phyloP scores from a whole-genome alignment of 306 rosid genomes.

The Lathyrus aphaca region DNA sequence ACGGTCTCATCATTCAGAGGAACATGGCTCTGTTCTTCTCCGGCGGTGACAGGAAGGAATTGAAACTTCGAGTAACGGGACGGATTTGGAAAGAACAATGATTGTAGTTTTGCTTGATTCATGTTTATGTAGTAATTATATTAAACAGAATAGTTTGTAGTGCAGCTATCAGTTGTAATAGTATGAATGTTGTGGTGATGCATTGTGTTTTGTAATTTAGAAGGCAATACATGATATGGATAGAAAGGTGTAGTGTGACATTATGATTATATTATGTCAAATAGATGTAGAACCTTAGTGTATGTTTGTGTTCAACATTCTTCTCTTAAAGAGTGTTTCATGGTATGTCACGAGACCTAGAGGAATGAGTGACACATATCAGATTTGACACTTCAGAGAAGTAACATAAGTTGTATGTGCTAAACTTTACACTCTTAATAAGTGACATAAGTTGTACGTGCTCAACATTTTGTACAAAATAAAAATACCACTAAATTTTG shows the following conservation, averaged over 20 bases:
- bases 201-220: conserved; percentile 48
- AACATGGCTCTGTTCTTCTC: conserved; percentile 92
- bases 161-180: conserved; percentile 32
- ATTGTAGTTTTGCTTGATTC: conserved; percentile 15
- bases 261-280: conserved; percentile 30
- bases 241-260: conserved; percentile 31
- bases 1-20: conserved; percentile 84
- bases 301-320: neutral
- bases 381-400: no score
- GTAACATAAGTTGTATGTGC: no score
- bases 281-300: conserved; percentile 35
- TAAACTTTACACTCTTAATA: no score
- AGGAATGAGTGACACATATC: no score
- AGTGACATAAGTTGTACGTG: no score
- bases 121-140: conserved; percentile 13
- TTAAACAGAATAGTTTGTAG: conserved; percentile 42
- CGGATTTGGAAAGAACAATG: conserved; percentile 89
- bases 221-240: conserved; percentile 72
- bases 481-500: no score
- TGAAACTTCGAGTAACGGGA: conserved; percentile 80
- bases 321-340: no score
- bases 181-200: conserved; percentile 48
- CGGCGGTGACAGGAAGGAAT: conserved; percentile 75
- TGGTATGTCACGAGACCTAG: no score
- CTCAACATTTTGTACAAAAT: no score